Percentiles rank a stretch among this genome's conserved stretches.
These are phyloP conservation scores for Talaromyces sp. DNA, from an alignment of 2,329 filamentous ascomycete species.

Conservation along the genomic window DNA sequence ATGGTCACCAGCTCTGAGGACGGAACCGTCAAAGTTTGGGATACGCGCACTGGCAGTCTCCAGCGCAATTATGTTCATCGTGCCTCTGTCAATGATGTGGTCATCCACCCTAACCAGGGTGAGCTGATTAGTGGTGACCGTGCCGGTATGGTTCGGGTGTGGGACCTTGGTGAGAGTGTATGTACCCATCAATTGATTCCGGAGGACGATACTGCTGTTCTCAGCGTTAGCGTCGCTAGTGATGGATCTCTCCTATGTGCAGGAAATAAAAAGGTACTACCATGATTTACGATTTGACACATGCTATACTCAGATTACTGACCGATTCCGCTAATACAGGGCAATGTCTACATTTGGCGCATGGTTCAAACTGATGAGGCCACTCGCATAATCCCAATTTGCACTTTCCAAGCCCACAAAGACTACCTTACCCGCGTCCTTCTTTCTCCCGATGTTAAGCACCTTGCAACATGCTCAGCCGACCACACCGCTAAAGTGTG, in stretches of 20 bases:
- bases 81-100: conserved; percentile 90
- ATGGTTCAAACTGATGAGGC: conserved; percentile 81
- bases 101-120: conserved; percentile 98
- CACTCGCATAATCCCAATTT: conserved; percentile 82
- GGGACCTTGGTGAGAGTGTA: conserved; percentile 96
- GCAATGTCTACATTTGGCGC: conserved; percentile 96
- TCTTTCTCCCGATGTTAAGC: conserved; percentile 89
- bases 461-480: conserved; percentile 89
- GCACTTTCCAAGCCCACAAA: conserved; percentile 85
- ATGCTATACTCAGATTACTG: background rate
- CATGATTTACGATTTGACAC: background rate
- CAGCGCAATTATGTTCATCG: conserved; percentile 93
- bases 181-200: conserved; percentile 96
- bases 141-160: conserved; percentile 87
- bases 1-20: conserved; percentile 99
- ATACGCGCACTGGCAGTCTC: conserved; percentile 80
- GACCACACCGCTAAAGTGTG: conserved; percentile 97
- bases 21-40: conserved; percentile 96
- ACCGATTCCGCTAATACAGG: conserved; percentile 54
- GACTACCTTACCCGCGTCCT: conserved; percentile 92
- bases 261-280: conserved; percentile 77
- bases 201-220: conserved; percentile 90
- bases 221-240: conserved; percentile 92
- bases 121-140: conserved; percentile 97
- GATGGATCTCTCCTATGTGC: conserved; percentile 92